Percentiles rank a stretch among this genome's conserved stretches.
phyloP scores from a whole-genome alignment of 2,329 filamentous ascomycete genomes.

The Sarocladium oryzae region DNA sequence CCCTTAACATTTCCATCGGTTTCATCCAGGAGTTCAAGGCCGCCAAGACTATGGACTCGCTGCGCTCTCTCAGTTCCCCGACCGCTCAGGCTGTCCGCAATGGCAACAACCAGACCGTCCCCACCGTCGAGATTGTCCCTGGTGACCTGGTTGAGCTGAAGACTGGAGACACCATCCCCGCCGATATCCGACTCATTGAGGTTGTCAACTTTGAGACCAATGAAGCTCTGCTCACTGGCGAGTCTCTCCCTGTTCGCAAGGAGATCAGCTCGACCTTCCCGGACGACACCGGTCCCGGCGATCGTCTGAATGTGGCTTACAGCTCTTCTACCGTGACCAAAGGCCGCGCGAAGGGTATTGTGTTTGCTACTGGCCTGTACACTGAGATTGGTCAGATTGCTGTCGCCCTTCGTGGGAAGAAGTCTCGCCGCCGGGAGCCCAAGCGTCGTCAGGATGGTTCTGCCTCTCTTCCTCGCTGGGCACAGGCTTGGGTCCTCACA shows the following conservation, averaged over 20 bases:
- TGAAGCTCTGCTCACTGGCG: slow-evolving; percentile 54
- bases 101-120: slow-evolving; percentile 24
- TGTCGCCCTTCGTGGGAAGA: slow-evolving; percentile 34
- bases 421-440: slow-evolving; percentile 38
- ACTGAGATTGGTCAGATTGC: slow-evolving; percentile 56
- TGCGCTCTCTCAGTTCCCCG: slow-evolving; percentile 27
- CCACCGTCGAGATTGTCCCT: slow-evolving; percentile 38
- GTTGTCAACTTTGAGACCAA: slow-evolving; percentile 59
- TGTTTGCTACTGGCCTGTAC: slow-evolving; percentile 52
- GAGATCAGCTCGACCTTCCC: slow-evolving; percentile 33
- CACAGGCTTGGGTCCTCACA: slow-evolving; percentile 41
- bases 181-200: slow-evolving; percentile 46
- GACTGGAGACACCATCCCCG: slow-evolving; percentile 50
- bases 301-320: slow-evolving; percentile 52
- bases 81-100: slow-evolving; percentile 32
- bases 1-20: slow-evolving; percentile 45
- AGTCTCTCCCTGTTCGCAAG: slow-evolving; percentile 50
- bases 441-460: slow-evolving; percentile 46
- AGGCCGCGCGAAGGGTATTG: slow-evolving; percentile 51
- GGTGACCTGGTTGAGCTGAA: slow-evolving; percentile 46
- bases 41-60: slow-evolving; percentile 35
- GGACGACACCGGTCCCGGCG: slow-evolving; percentile 34
- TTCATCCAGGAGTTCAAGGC: slow-evolving; percentile 36
- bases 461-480: slow-evolving; percentile 45
- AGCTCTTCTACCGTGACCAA: slow-evolving; percentile 52